These are phyloP conservation scores for Rhizopus microsporus DNA, from an alignment of 371 early-diverging fungal genomes.

Conservation along the genomic window DNA sequence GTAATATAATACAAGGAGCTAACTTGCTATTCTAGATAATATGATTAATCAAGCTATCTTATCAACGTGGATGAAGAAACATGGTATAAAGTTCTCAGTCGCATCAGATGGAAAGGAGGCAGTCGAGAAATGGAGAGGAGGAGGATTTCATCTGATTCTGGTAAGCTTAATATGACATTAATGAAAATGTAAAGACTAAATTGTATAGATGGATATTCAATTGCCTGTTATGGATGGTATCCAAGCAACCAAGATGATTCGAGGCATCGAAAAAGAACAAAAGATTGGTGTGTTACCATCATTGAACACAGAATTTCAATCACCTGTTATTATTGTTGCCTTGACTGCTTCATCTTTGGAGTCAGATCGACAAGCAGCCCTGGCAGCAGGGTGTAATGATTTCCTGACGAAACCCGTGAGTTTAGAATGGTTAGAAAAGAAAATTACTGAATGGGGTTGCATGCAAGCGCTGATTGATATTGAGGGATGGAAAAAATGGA, in stretches of 20 bases:
- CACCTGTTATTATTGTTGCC: conserved; percentile 88
- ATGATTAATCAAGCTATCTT: conserved; percentile 77
- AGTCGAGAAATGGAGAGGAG: conserved; percentile 70
- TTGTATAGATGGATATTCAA: conserved; percentile 77
- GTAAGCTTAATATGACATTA: conserved; percentile 40
- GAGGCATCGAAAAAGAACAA: conserved; percentile 64
- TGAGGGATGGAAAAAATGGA: conserved; percentile 80
- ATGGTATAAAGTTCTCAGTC: conserved; percentile 69
- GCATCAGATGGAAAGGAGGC: conserved; percentile 80
- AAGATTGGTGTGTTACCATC: conserved; percentile 60
- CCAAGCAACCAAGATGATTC: conserved; percentile 74
- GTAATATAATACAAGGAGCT: conserved; percentile 6
- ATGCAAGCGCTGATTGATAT: conserved; percentile 92
- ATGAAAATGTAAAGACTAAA: neutral
- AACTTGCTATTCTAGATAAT: conserved; percentile 56
- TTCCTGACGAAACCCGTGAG: conserved; percentile 87
- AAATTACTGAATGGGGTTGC: conserved; percentile 90
- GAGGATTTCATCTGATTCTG: conserved; percentile 76
- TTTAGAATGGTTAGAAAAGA: conserved; percentile 80
- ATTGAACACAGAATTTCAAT: conserved; percentile 38
- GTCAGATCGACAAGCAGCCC: conserved; percentile 76
- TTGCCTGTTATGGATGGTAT: conserved; percentile 85
- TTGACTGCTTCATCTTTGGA: conserved; percentile 80
- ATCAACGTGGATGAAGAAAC: conserved; percentile 73
- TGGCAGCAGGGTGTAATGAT: conserved; percentile 90